phyloP scores from a whole-genome alignment of 148 eudicot species.

The Rhododendron griersonianum region DNA sequence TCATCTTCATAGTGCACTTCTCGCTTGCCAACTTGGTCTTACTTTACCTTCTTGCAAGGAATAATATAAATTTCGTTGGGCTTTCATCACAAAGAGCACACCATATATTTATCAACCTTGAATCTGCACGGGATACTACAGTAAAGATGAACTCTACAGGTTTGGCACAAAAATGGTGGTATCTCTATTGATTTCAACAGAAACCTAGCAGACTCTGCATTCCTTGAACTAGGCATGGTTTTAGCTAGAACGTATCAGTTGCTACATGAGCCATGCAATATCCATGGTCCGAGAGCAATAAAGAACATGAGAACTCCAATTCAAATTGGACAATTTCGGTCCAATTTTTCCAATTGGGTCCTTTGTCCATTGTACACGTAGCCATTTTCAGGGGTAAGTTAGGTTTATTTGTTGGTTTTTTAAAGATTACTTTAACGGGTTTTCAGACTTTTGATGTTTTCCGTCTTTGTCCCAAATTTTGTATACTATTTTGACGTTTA shows the following conservation, averaged over 20 bases:
- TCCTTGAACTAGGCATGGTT: constrained; percentile 35
- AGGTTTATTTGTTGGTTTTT: too few relatives aligned
- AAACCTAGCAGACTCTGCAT: constrained; percentile 41
- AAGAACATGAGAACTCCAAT: too few relatives aligned
- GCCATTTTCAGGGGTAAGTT: too few relatives aligned
- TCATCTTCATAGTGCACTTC: constrained; percentile 64
- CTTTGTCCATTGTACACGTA: too few relatives aligned
- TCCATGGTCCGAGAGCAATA: too few relatives aligned
- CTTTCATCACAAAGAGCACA: constrained; percentile 30
- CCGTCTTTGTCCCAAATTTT: too few relatives aligned
- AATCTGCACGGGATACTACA: constrained; percentile 35
- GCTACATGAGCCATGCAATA: constrained; percentile 30
- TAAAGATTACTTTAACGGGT: too few relatives aligned
- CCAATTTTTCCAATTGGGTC: too few relatives aligned
- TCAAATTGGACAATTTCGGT: too few relatives aligned
- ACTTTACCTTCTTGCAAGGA: constrained; percentile 30
- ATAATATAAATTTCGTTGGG: constrained; percentile 6
- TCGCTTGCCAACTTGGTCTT: constrained; percentile 58
- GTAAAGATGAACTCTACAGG: constrained; percentile 42
- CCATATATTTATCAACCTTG: constrained; percentile 48
- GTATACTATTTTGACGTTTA: too few relatives aligned
- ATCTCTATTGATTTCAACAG: constrained; percentile 31
- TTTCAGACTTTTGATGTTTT: too few relatives aligned
- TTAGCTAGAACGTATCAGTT: constrained; percentile 39
- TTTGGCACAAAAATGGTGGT: constrained; percentile 25